Evolutionary conservation across 2,329 filamentous ascomycete genomes (phyloP).

Genomic region (Aspergillus viridinutans): DNA sequence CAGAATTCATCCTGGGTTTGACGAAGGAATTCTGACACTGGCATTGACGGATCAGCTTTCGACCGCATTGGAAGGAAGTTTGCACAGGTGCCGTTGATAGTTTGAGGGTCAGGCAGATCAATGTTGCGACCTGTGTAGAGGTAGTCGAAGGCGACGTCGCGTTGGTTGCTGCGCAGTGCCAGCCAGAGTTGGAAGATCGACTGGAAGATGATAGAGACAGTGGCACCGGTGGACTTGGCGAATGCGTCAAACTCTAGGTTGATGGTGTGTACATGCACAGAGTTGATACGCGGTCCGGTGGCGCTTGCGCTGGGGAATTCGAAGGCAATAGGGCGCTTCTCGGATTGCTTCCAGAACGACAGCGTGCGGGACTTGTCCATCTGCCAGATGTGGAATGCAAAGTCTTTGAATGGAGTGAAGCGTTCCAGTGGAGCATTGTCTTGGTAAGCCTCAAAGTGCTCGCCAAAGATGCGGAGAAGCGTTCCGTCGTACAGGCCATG

Average conservation of each 20-base stretch:
- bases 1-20: conserved; percentile 26
- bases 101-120: conserved; percentile 31
- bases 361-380: neutral
- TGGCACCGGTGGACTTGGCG: conserved; percentile 23
- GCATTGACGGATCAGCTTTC: conserved; percentile 5
- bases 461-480: conserved; percentile 35
- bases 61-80: conserved; percentile 37
- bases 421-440: conserved; percentile 6
- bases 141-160: conserved; percentile 32
- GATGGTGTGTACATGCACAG: conserved; percentile 8
- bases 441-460: conserved; percentile 27
- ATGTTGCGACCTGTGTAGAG: conserved; percentile 39
- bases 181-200: conserved; percentile 30
- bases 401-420: conserved; percentile 22
- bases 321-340: neutral
- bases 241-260: conserved; percentile 16
- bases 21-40: conserved; percentile 14
- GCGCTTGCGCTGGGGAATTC: neutral
- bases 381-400: conserved; percentile 15
- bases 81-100: conserved; percentile 35
- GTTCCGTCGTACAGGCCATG: conserved; percentile 37
- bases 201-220: conserved; percentile 35
- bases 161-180: conserved; percentile 12
- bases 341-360: conserved; percentile 1
- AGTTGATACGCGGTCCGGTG: conserved; percentile 12